phyloP scores from a whole-genome alignment of 345 rosid genomes.

The Corymbia maculata region DNA sequence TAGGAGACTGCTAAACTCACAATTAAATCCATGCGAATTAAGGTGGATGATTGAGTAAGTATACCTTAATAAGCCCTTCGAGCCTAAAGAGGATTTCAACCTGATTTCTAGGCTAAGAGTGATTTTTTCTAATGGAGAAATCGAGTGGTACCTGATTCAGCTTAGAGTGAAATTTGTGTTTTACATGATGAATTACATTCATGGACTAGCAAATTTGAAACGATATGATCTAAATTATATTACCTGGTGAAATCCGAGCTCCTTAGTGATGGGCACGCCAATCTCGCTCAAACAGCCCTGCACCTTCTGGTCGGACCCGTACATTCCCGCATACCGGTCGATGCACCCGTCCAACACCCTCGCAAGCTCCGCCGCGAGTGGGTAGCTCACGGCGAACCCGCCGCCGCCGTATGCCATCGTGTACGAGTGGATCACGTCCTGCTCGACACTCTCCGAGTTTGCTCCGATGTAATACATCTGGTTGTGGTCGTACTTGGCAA shows the following conservation, averaged over 20 bases:
- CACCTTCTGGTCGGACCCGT: slow-evolving; percentile 84
- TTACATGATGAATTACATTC: not conserved
- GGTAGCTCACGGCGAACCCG: slow-evolving; percentile 76
- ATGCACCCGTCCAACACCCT: slow-evolving; percentile 77
- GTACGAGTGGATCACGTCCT: slow-evolving; percentile 70
- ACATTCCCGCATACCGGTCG: slow-evolving; percentile 53
- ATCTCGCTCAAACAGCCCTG: slow-evolving; percentile 75
- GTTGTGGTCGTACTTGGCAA: slow-evolving; percentile 66
- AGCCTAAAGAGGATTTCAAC: not conserved
- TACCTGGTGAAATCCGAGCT: slow-evolving; percentile 93
- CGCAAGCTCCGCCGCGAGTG: slow-evolving; percentile 63
- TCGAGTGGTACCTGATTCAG: not conserved
- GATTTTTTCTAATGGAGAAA: not conserved
- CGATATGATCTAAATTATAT: not conserved
- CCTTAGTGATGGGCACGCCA: slow-evolving; percentile 72
- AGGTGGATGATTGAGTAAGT: not conserved
- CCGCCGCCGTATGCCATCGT: slow-evolving; percentile 88
- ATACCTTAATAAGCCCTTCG: not conserved
- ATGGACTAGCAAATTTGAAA: not conserved
- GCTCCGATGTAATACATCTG: slow-evolving; percentile 88
- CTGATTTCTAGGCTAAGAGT: not conserved
- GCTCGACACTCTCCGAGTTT: slow-evolving; percentile 83
- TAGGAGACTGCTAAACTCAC: not conserved
- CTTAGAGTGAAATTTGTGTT: not conserved
- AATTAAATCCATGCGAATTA: not conserved